Percentiles rank a stretch among this genome's conserved stretches.
These are phyloP conservation scores for Leishmania martiniquensis DNA, from an alignment of 208 protist genomes.

Conservation along the genomic window DNA sequence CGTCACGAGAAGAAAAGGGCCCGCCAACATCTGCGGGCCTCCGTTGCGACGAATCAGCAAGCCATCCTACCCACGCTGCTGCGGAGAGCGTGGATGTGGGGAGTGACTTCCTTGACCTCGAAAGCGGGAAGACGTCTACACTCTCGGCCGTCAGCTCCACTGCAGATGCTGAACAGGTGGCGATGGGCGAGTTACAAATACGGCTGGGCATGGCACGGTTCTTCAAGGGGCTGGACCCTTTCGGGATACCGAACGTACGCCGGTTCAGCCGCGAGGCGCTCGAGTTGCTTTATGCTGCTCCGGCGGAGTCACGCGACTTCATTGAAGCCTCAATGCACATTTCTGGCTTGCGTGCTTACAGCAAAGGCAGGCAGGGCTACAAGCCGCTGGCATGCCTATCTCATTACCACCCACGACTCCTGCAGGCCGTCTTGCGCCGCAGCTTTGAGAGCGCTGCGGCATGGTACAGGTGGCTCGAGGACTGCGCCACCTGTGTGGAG, in stretches of 20 bases:
- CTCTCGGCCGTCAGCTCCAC: background rate
- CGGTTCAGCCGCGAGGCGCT: slow-evolving; percentile 35
- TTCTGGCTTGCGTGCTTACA: slow-evolving; percentile 40
- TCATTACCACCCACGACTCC: slow-evolving; percentile 45
- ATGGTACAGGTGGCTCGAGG: slow-evolving; percentile 54
- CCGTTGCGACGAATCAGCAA: background rate
- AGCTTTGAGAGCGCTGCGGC: slow-evolving; percentile 40
- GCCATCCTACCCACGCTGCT: background rate
- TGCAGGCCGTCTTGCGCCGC: slow-evolving; percentile 49
- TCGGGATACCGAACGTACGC: slow-evolving; percentile 69
- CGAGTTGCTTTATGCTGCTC: slow-evolving; percentile 39
- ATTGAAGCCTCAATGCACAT: slow-evolving; percentile 32
- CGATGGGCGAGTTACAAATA: slow-evolving; percentile 37
- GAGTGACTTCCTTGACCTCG: background rate
- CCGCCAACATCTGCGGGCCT: too few relatives aligned
- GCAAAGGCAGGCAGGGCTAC: slow-evolving; percentile 48
- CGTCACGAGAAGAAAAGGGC: too few relatives aligned
- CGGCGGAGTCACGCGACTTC: slow-evolving; percentile 49
- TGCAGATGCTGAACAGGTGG: slow-evolving; percentile 22
- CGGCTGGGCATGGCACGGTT: slow-evolving; percentile 22
- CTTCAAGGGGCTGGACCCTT: slow-evolving; percentile 55
- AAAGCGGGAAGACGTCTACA: background rate
- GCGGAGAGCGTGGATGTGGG: background rate
- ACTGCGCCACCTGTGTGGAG: slow-evolving; percentile 37
- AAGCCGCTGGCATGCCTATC: slow-evolving; percentile 50